phyloP scores from a whole-genome alignment of 371 early-diverging fungal genomes.

The Lichtheimia hyalospora region DNA sequence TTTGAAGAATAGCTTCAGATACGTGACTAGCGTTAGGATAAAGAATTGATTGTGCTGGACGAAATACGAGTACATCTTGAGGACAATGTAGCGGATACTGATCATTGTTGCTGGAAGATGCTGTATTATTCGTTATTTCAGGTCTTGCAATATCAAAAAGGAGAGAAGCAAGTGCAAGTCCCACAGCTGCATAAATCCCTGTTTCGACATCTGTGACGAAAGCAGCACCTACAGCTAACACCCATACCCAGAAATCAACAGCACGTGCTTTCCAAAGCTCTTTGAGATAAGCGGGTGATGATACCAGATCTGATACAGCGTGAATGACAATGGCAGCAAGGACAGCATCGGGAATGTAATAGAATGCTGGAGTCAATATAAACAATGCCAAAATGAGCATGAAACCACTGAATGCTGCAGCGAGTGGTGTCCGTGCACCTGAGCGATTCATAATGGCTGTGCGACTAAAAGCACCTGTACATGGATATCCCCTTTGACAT shows the following conservation, averaged over 20 bases:
- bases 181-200: slow-evolving; percentile 69
- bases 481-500: slow-evolving; percentile 21
- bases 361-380: slow-evolving; percentile 79
- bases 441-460: slow-evolving; percentile 76
- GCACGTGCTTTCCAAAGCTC: slow-evolving; percentile 42
- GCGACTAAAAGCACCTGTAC: slow-evolving; percentile 49
- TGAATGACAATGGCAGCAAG: slow-evolving; percentile 81
- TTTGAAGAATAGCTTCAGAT: slow-evolving; percentile 8
- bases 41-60: slow-evolving; percentile 11
- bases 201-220: slow-evolving; percentile 68
- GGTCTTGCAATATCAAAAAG: slow-evolving; percentile 74
- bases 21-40: slow-evolving; percentile 25
- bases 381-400: slow-evolving; percentile 81
- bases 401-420: slow-evolving; percentile 73
- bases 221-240: slow-evolving; percentile 58
- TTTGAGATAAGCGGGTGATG: slow-evolving; percentile 30
- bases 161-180: slow-evolving; percentile 61
- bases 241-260: slow-evolving; percentile 51
- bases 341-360: slow-evolving; percentile 78
- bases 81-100: slow-evolving; percentile 8
- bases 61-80: slow-evolving; percentile 17
- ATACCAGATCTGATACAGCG: slow-evolving; percentile 63
- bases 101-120: slow-evolving; percentile 7
- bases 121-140: slow-evolving; percentile 23
- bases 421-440: slow-evolving; percentile 81